phyloP scores from a whole-genome alignment of 1,284 basidiomycete genomes.

The Coriolopsis trogii region DNA sequence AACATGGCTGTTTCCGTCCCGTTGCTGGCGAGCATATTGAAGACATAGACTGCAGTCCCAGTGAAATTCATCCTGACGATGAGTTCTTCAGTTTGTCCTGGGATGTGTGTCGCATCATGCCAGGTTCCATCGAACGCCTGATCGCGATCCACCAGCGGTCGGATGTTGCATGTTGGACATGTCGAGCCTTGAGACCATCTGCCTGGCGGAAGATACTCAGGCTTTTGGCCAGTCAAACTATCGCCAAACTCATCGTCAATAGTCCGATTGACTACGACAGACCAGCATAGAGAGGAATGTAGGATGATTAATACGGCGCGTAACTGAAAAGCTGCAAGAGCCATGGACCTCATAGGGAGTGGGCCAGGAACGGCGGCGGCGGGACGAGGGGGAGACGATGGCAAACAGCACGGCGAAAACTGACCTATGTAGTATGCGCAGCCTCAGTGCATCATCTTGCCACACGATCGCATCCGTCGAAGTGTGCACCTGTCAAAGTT shows the following conservation, averaged over 20 bases:
- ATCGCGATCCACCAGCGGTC: neutral
- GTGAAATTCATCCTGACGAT: neutral
- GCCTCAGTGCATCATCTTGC: too few species aligned
- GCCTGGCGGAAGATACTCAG: neutral
- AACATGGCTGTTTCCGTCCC: neutral
- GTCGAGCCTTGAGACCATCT: neutral
- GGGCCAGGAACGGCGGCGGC: too few species aligned
- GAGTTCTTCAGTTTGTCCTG: neutral
- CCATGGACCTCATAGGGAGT: too few species aligned
- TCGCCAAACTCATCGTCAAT: slow-evolving; percentile 1
- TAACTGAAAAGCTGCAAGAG: too few species aligned
- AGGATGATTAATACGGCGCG: too few species aligned
- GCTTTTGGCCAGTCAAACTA: neutral
- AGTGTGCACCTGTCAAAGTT: too few species aligned
- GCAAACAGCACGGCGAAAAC: too few species aligned
- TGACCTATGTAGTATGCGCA: too few species aligned
- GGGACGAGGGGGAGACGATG: too few species aligned
- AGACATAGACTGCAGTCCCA: neutral
- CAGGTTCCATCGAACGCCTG: neutral
- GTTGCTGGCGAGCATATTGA: neutral
- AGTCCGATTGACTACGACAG: neutral
- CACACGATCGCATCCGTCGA: too few species aligned
- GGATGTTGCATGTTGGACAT: neutral
- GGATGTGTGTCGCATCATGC: neutral
- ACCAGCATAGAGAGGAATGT: too few species aligned